Base-by-base conservation (phyloP, 139 green algal genomes). In the Chloropicon primus region DNA sequence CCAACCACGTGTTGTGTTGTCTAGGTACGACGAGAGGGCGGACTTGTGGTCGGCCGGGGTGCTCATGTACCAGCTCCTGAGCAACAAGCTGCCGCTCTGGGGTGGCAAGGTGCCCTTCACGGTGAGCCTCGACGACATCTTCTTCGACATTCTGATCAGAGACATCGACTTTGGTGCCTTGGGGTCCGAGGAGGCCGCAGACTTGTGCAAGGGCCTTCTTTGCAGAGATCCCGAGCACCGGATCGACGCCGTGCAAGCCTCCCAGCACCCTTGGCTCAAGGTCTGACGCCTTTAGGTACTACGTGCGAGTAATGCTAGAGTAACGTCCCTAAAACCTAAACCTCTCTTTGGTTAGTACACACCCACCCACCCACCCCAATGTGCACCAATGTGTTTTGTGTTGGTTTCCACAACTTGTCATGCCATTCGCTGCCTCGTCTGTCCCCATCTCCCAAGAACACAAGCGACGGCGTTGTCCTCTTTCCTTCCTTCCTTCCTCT, bases 41-140 rank as follows among this genome's bases (percentile, higher is more conserved):
- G 73, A 76, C 73, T 25, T 76, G 73, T 29, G n/a, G 73, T 76
- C 73, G 2, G 24, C n/a, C 24, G 73, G 24, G n/a, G 71, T 74
- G 71, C 23, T 74, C 3, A 27, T 27, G 23, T 74, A 25, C 24
- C 5, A 74, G 71, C 23, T 28, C 24, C 23, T 76, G 24, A n/a
- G 10, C 10, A 17, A 17, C 41, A 62, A 17, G 41, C 41, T 62
- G 41, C 41, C 41, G 41, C 41, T 62, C 17, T 62, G 41, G 41
- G 41, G 41, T 5, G 41, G 41, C 10, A 62, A 62, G 41, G 41
- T 62, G 5, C 41, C 41, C 41, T 5, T 62, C 10, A 62, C 41
- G 41, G 5, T 17, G 10, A 62, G 10, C 41, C 41, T 62, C 10
- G 41, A 62, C 17, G 41, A 62, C 41, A 62, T 62, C 41, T 62